Evolutionary conservation across 2,329 filamentous ascomycete species (phyloP), one percentile per base, ranked within the genome.

Genomic region (Aaosphaeria pasadenensis): DNA sequence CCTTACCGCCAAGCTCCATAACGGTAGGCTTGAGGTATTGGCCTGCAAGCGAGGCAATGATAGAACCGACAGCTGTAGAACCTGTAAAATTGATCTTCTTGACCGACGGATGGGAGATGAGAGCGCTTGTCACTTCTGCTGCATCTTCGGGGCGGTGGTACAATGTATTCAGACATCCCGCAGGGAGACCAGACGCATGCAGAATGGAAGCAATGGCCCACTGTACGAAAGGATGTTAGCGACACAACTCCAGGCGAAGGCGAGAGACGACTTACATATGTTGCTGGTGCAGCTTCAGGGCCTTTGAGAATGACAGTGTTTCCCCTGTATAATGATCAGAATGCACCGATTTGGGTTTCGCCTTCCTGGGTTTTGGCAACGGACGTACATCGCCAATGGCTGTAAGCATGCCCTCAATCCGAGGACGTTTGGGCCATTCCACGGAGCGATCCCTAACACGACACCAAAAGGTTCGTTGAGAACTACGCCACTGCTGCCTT

Each of bases 1-100:
- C 88, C 74, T 94, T 94, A 43, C 89, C 89, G 43, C 89, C 89
- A 1, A 94, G 78, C 72, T 95, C 89, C 86, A 92, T 89, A n/a
- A 53, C 28, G 17, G 30, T 5, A 11, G 33, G 74, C 79, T 71
- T 69, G 83, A 46, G 38, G 31, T 47, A 71, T 38, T 43, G 6
- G 5, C 40, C 44, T 13, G 39, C 46, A 5, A 30, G 6, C 29
- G 32, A 28, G 11, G 47, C 50, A 11, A 53, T 43, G 7, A 30
- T 39, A 9, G 38, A 32, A 6, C 50, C 50, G 6, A 48, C 43
- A n/a, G 32, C 48, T 4, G 47, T 39, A 44, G 81, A 86, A 28
- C 87, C 87, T 0, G 87, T 91, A 57, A 90, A 91, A 44, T 84
- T 85, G 45, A 90, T 76, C 63, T 89, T 89, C 62, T 82, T 84